Conservation (phyloP, 148 eudicot genomes). For the Beta vulgaris region DNA sequence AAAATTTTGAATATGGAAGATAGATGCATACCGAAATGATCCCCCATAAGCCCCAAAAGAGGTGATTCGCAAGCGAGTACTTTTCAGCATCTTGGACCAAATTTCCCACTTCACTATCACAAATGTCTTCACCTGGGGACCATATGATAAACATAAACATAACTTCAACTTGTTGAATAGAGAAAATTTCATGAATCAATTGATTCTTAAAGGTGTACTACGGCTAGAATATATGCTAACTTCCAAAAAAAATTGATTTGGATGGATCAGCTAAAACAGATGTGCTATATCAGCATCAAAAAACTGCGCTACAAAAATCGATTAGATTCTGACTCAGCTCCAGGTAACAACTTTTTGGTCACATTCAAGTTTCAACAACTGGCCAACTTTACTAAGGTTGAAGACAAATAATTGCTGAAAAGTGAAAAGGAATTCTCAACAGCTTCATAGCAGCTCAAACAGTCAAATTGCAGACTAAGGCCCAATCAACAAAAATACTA, state of each 20-base stretch:
- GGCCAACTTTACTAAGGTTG: not conserved
- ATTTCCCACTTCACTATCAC: constrained; percentile 53
- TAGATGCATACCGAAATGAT: constrained; percentile 54
- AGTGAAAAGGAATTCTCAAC: constrained; percentile 6
- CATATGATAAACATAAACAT: constrained; percentile 3
- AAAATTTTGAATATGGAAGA: not conserved
- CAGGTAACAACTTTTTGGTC: constrained; percentile 15
- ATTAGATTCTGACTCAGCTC: constrained; percentile 12
- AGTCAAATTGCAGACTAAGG: constrained; percentile 17
- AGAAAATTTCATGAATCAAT: not conserved
- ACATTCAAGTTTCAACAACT: constrained; percentile 14
- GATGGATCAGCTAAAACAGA: constrained; percentile 4
- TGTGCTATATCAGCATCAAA: constrained; percentile 4
- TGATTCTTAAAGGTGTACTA: not conserved
- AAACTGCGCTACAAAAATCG: not conserved
- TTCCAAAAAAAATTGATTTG: not conserved
- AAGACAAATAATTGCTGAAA: not conserved
- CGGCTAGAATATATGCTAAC: constrained; percentile 14
- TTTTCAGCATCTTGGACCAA: constrained; percentile 60
- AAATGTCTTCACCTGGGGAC: constrained; percentile 54
- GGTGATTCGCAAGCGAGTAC: constrained; percentile 79
- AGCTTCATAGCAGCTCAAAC: not conserved
- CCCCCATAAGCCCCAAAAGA: constrained; percentile 98
- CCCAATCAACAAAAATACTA: no score
- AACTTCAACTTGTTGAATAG: not conserved